Evolutionary conservation across 1,284 basidiomycete genomes (phyloP), one percentile per base, ranked within the genome.

Genomic region (Cystobasidium slooffiae): DNA sequence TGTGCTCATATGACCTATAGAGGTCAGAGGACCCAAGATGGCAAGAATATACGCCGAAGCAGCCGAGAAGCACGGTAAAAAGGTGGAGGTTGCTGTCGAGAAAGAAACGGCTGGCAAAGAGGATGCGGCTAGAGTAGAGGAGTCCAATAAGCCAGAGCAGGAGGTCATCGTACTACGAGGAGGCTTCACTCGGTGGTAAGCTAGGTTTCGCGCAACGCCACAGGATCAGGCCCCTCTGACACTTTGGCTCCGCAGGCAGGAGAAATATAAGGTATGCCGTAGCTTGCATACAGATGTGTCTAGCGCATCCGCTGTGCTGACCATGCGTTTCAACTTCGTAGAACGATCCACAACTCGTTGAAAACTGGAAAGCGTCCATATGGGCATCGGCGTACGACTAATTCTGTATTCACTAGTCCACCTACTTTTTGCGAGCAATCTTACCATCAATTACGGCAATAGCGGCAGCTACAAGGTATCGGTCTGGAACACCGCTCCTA

Each of bases 111-210:
- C 31, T 7, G 20, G 16, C 43, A 24, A 65, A 24, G 52, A 62
- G 3, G 63, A 41, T n/a, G 46, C 16, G 6, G 22, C 22, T 3
- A n/a, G n/a, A 22, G 65, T 37, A 3, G 24, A 53, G 31, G 37
- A 24, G 14, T 39, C 65, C 2, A 55, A 55, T 51, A 52, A 58
- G 47, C 59, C 69, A 10, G 59, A 72, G 43, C 62, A 73, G 24
- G 70, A 73, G 37, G 70, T 73, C 16, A 65, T 73, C 16, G 70
- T 73, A 1, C 31, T 73, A 2, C 24, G 63, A 44, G 70, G 70
- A 20, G 70, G 70, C 22, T 73, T 73, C 41, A 73, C 70, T 8
- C 18, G 52, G 22, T 73, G 70, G 70, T 73, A 31, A 31, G 62
- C 49, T 10, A 18, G 51, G n/a, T 52, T 16, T 22, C 3, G 20